A percentile compares a stretch with the other conserved stretches of the same genome.
These are phyloP conservation scores for Drosera spatulata DNA, from an alignment of 179 eudicot species.

Conservation along the genomic window DNA sequence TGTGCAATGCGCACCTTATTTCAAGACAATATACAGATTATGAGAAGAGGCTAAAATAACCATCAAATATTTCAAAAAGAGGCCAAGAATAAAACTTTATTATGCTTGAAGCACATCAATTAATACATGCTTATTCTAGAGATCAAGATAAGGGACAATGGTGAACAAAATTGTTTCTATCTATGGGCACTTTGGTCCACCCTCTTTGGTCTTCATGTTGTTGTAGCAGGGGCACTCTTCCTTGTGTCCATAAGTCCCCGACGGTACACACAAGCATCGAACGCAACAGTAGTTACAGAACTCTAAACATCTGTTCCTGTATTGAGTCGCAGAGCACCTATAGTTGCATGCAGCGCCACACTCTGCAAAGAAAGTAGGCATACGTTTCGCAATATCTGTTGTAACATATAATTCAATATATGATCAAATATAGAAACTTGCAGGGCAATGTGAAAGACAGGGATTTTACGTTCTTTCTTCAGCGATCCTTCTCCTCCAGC, in stretches of 20 bases:
- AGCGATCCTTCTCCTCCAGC: constrained; percentile 5
- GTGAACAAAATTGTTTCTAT: too few species aligned
- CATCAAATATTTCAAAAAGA: too few species aligned
- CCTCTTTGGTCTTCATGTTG: constrained; percentile 14
- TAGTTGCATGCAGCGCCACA: constrained; percentile 1
- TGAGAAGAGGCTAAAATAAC: too few species aligned
- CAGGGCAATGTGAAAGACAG: background rate
- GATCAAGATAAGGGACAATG: too few species aligned
- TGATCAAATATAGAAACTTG: background rate
- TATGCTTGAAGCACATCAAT: too few species aligned
- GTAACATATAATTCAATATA: background rate
- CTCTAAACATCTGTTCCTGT: constrained; percentile 11
- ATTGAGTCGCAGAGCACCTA: constrained; percentile 4
- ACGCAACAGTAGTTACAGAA: constrained; percentile 13
- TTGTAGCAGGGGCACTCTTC: constrained; percentile 16
- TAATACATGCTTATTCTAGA: too few species aligned
- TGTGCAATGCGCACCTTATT: too few species aligned
- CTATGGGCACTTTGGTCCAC: constrained; percentile 13
- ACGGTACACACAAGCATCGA: constrained; percentile 14
- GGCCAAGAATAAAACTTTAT: too few species aligned
- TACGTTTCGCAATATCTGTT: background rate
- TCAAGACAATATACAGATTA: too few species aligned
- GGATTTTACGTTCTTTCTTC: background rate
- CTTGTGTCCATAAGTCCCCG: constrained; percentile 12
- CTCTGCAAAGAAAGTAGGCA: background rate